Evolutionary conservation across 768 basidiomycete genomes (phyloP).

Genomic region (Boletus eberwhitei): DNA sequence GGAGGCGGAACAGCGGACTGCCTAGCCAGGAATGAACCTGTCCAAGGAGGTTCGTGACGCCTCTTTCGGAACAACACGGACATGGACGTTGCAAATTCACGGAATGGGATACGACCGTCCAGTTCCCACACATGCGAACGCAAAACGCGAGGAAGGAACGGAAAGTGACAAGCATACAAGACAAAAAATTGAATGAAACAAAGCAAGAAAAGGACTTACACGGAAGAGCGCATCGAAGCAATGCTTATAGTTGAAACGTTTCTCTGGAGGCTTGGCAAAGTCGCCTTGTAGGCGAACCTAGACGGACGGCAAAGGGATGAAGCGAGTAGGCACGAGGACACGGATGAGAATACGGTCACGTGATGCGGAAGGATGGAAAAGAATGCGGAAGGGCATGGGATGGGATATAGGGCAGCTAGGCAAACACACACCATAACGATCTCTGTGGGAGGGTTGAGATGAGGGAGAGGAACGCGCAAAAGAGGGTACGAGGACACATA

Average conservation of each 20-base stretch:
- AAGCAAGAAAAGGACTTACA: slow-evolving; percentile 47
- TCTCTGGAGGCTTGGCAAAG: slow-evolving; percentile 83
- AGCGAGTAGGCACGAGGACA: background rate
- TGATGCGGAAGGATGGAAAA: background rate
- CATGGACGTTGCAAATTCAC: background rate
- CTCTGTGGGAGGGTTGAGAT: slow-evolving; percentile 37
- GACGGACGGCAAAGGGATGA: background rate
- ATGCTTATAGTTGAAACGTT: slow-evolving; percentile 87
- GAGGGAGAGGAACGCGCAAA: background rate
- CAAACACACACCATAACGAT: slow-evolving; percentile 59
- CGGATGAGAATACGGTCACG: slow-evolving; percentile 13
- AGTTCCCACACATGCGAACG: background rate
- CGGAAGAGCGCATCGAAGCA: slow-evolving; percentile 85
- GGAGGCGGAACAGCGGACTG: background rate
- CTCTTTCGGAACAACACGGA: slow-evolving; percentile 6
- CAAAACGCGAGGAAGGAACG: background rate
- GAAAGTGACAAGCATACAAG: background rate
- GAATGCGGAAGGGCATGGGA: slow-evolving; percentile 15
- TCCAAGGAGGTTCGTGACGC: background rate
- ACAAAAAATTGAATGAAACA: background rate
- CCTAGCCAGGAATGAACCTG: background rate
- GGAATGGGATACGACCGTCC: background rate
- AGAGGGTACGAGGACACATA: slow-evolving; percentile 32
- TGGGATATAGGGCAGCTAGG: slow-evolving; percentile 9
- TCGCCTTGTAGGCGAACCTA: slow-evolving; percentile 85